Percentiles rank a stretch among this genome's conserved stretches.
These are phyloP conservation scores for Suhomyces vadensis DNA, from an alignment of 805 yeast genomes.

Conservation along the genomic window DNA sequence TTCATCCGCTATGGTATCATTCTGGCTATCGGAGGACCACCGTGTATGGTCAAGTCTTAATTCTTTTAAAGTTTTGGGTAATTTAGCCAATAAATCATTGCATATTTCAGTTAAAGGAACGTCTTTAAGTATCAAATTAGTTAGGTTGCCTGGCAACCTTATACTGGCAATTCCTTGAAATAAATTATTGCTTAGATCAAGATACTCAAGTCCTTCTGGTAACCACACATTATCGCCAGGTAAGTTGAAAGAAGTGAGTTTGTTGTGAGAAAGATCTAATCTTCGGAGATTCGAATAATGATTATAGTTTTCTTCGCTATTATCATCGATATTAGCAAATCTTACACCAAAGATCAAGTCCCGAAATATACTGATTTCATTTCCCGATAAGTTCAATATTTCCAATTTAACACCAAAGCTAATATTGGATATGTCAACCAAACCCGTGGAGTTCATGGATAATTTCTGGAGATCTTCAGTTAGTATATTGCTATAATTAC, in stretches of 20 bases:
- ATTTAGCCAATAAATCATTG: conserved; percentile 2
- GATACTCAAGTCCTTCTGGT: conserved; percentile 3
- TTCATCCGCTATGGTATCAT: not conserved
- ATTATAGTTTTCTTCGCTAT: not conserved
- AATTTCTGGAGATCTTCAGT: conserved; percentile 17
- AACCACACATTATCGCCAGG: not conserved
- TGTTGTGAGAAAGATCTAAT: conserved; percentile 12
- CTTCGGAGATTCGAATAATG: no score
- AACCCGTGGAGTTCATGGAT: conserved; percentile 22
- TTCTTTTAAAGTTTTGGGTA: conserved; percentile 10
- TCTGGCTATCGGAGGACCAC: not conserved
- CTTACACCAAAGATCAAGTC: conserved; percentile 19
- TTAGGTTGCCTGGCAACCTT: conserved; percentile 7
- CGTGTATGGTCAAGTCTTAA: conserved; percentile 8
- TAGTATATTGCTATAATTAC: conserved; percentile 18
- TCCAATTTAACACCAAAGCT: conserved; percentile 18
- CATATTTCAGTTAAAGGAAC: conserved; percentile 5
- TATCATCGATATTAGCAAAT: no score
- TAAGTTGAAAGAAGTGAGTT: conserved; percentile 6
- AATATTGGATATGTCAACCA: conserved; percentile 17
- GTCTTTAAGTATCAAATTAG: conserved; percentile 7
- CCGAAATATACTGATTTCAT: conserved; percentile 16
- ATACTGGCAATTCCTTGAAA: conserved; percentile 8
- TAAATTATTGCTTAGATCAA: conserved; percentile 11
- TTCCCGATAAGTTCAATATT: conserved; percentile 15